Conservation (phyloP, 805 yeast species). For the Zygoascus flipseniorum region DNA sequence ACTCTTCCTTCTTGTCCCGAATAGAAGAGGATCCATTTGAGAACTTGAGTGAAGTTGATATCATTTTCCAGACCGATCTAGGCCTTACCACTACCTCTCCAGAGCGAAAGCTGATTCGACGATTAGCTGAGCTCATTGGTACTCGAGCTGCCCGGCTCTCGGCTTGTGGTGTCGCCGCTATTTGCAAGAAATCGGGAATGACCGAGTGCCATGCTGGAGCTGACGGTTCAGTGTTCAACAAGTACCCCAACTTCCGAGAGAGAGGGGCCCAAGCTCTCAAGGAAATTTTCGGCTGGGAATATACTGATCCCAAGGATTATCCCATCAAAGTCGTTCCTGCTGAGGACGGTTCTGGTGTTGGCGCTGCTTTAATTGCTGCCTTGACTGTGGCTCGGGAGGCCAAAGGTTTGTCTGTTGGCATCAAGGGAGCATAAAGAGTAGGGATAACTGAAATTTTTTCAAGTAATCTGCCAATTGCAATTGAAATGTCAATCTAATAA, state of each 20-base stretch:
- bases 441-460: no score
- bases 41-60: slow-evolving; percentile 67
- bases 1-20: slow-evolving; percentile 79
- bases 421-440: no score
- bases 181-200: slow-evolving; percentile 77
- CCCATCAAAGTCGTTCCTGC: slow-evolving; percentile 86
- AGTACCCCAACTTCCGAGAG: slow-evolving; percentile 83
- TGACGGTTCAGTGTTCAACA: slow-evolving; percentile 93
- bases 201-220: slow-evolving; percentile 76
- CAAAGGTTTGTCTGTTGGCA: slow-evolving; percentile 40
- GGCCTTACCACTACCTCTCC: slow-evolving; percentile 57
- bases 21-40: slow-evolving; percentile 87
- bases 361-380: slow-evolving; percentile 98
- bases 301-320: slow-evolving; percentile 43
- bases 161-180: slow-evolving; percentile 92
- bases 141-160: slow-evolving; percentile 88
- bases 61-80: slow-evolving; percentile 51
- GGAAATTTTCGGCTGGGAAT: slow-evolving; percentile 80
- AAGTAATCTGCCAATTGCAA: no score
- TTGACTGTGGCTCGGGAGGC: slow-evolving; percentile 73
- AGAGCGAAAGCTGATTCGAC: slow-evolving; percentile 77
- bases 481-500: no score
- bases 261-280: slow-evolving; percentile 82
- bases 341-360: slow-evolving; percentile 98
- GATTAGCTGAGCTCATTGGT: slow-evolving; percentile 79